phyloP scores from a whole-genome alignment of 129 eudicot species.

The Flaveria brownii region DNA sequence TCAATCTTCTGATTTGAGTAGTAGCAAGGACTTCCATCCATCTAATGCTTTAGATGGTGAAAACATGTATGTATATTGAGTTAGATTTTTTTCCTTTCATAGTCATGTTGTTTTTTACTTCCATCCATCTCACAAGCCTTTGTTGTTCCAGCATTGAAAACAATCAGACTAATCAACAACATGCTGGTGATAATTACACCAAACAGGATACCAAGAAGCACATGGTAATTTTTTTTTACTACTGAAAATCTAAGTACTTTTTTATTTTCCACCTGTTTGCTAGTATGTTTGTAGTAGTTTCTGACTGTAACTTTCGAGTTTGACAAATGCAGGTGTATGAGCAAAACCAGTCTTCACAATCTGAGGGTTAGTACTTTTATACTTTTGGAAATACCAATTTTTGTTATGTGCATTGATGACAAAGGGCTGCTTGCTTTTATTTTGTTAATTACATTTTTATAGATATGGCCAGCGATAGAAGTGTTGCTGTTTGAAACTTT shows the following conservation, averaged over 20 bases:
- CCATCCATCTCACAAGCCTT: not conserved
- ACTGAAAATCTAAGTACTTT: not conserved
- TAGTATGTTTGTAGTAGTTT: not conserved
- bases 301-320: slow-evolving; percentile 17
- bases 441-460: not conserved
- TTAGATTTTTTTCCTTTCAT: not conserved
- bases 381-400: not conserved
- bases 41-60: slow-evolving; percentile 50
- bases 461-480: not conserved
- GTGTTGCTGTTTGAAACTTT: not conserved
- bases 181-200: slow-evolving; percentile 33
- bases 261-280: slow-evolving; percentile 10
- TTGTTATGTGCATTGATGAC: slow-evolving; percentile 1
- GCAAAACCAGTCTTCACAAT: slow-evolving; percentile 43
- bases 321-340: slow-evolving; percentile 51
- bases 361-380: slow-evolving; percentile 59
- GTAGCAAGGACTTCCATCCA: slow-evolving; percentile 39
- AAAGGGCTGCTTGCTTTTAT: not conserved
- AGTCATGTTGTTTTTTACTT: slow-evolving; percentile 1
- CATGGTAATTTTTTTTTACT: slow-evolving; percentile 34
- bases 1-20: slow-evolving; percentile 42
- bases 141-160: slow-evolving; percentile 48
- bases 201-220: slow-evolving; percentile 47
- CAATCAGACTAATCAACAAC: slow-evolving; percentile 42
- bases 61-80: slow-evolving; percentile 48